Base-by-base conservation (phyloP, 208 protist species). In the Acanthamoeba culbertsoni region DNA sequence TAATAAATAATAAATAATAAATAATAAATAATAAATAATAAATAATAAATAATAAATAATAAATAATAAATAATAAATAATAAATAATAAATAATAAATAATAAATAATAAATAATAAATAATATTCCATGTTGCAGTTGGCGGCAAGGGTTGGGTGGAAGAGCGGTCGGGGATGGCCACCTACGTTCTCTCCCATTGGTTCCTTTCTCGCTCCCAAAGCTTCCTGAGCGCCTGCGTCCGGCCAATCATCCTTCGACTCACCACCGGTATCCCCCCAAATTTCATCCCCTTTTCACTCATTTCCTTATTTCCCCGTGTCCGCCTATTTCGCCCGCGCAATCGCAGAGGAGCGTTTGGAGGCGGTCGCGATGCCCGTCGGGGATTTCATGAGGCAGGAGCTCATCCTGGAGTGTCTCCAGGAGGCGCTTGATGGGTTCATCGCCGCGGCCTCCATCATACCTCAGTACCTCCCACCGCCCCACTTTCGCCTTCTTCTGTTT, bases 341-440 rank as follows among this genome's bases (percentile, higher is more conserved):
- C 7, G 7, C 8, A 89, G 79, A 89, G 46, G 79, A 57, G 45
- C 55, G 79, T 10, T 31, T 89, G 31, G 79, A 89, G 33, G 51
- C 46, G 14, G 18, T 57, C 51, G 55, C 35, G 46, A 18, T 89
- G 14, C 51, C 51, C 16, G 79, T n/a, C 18, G 28, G 55, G 35
- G 40, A 89, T 18, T 46, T 89, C 20, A 65, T 68, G 55, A n/a
- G 40, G 16, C 79, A 89, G 55, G 51, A 89, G 51, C 79, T 89
- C 31, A 68, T 89, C n/a, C 31, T 40, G 18, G 51, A 89, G 55
- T 68, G 46, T 20, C 16, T 89, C 26, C 48, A 59, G 26, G 51
- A 89, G 28, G 14, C 23, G 1, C 35, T 89, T 23, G 28, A 42
- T 18, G 79, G 35, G 14, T 18, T 89, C n/a, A 28, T 20, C 12